Percentiles rank a stretch among this genome's conserved stretches.
phyloP scores from a whole-genome alignment of 768 basidiomycete genomes.

The Pulveroboletus sp. region DNA sequence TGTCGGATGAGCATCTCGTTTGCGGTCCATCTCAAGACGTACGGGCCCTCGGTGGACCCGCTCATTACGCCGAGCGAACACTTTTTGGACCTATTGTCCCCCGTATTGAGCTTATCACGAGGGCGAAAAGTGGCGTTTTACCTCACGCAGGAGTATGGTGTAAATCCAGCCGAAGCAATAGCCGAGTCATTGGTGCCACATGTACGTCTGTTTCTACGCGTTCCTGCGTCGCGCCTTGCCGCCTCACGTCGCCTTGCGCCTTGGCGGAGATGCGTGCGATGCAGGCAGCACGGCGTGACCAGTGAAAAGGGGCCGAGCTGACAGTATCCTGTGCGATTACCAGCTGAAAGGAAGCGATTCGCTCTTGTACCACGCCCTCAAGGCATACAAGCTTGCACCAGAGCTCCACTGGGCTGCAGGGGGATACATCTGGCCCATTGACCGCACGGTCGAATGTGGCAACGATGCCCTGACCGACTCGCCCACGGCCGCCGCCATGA shows the following conservation, averaged over 20 bases:
- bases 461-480: conserved; percentile 36
- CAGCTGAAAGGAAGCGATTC: conserved; percentile 78
- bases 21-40: conserved; percentile 63
- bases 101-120: conserved; percentile 66
- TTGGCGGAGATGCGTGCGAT: conserved; percentile 1
- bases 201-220: conserved; percentile 40
- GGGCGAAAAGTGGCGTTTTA: conserved; percentile 72
- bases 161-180: conserved; percentile 63
- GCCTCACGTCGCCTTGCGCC: conserved; percentile 1
- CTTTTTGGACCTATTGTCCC: conserved; percentile 67
- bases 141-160: conserved; percentile 60
- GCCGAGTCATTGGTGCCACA: conserved; percentile 68
- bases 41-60: conserved; percentile 59
- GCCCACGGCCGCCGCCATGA: conserved; percentile 17
- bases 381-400: conserved; percentile 67
- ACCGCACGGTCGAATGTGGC: conserved; percentile 61
- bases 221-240: conserved; percentile 8
- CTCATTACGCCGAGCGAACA: conserved; percentile 69
- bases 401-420: conserved; percentile 81
- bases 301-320: conserved; percentile 10
- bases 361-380: conserved; percentile 69
- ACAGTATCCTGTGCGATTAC: conserved; percentile 1
- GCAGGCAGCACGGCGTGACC: conserved; percentile 2
- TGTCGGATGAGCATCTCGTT: conserved; percentile 68
- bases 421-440: conserved; percentile 76